phyloP scores from a whole-genome alignment of 2,329 filamentous ascomycete genomes.

The Diaporthe citri region DNA sequence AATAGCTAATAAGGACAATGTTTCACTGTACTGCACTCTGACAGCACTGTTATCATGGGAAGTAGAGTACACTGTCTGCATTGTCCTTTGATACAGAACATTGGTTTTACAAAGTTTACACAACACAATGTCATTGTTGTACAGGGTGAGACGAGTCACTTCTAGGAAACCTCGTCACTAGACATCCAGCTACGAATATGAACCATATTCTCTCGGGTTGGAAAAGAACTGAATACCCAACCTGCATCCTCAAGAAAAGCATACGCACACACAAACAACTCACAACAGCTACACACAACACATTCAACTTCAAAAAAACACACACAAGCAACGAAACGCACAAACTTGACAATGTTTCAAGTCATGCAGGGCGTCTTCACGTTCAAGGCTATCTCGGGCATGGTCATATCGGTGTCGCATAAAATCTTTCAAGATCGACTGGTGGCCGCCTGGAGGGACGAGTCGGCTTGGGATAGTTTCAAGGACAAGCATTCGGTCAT shows the following conservation, averaged over 20 bases:
- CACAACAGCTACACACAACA: not conserved
- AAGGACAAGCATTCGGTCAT: not conserved
- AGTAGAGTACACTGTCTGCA: not conserved
- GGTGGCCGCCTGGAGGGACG: too few relatives aligned
- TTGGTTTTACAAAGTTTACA: not conserved
- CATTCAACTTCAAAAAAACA: not conserved
- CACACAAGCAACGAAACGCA: not conserved
- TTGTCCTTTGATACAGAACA: not conserved
- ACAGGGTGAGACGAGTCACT: too few relatives aligned
- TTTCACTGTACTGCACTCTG: not conserved
- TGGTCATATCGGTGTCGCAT: not conserved
- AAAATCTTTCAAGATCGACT: not conserved
- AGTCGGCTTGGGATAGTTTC: too few relatives aligned
- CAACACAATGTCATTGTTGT: not conserved
- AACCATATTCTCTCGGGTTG: too few relatives aligned
- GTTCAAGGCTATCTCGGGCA: not conserved
- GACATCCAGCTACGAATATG: not conserved
- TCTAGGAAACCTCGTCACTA: not conserved
- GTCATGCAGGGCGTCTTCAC: not conserved
- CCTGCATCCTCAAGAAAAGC: not conserved
- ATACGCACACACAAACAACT: not conserved
- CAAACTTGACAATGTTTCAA: not conserved
- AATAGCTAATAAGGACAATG: not conserved
- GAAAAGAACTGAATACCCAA: not conserved
- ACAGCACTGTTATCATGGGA: too few relatives aligned